Conservation (phyloP, 345 rosid genomes). For the Ceriops zippeliana region DNA sequence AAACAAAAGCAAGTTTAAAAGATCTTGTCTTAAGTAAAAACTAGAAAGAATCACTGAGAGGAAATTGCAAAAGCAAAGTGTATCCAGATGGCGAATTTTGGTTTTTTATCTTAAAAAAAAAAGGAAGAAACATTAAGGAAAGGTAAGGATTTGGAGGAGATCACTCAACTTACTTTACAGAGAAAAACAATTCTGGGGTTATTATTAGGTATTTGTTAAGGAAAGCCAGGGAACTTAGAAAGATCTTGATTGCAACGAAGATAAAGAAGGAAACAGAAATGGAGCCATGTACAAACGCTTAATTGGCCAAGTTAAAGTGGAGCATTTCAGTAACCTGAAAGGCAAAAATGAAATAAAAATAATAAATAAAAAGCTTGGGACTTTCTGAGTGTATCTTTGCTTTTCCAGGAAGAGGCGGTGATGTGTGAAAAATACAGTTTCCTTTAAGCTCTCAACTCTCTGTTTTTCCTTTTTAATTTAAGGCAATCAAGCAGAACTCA, state of each 20-base stretch:
- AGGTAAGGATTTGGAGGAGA: not conserved
- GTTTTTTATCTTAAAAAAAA: not conserved
- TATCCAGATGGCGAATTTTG: not conserved
- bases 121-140: not conserved
- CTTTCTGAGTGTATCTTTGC: slow-evolving; percentile 4
- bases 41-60: not conserved
- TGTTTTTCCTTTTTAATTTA: not conserved
- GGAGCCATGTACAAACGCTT: not conserved
- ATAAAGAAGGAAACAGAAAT: not conserved
- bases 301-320: not conserved
- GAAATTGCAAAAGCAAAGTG: not conserved
- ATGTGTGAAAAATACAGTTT: not conserved
- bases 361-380: not conserved
- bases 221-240: not conserved
- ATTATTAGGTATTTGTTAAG: not conserved
- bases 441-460: not conserved
- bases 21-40: not conserved
- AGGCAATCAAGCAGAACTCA: slow-evolving; percentile 8
- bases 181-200: not conserved
- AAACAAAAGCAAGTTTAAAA: not conserved
- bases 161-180: not conserved
- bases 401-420: not conserved
- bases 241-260: not conserved
- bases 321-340: slow-evolving; percentile 9
- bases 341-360: not conserved